phyloP scores from a whole-genome alignment of 2,329 filamentous ascomycete genomes.

The Cladosporium sp. region DNA sequence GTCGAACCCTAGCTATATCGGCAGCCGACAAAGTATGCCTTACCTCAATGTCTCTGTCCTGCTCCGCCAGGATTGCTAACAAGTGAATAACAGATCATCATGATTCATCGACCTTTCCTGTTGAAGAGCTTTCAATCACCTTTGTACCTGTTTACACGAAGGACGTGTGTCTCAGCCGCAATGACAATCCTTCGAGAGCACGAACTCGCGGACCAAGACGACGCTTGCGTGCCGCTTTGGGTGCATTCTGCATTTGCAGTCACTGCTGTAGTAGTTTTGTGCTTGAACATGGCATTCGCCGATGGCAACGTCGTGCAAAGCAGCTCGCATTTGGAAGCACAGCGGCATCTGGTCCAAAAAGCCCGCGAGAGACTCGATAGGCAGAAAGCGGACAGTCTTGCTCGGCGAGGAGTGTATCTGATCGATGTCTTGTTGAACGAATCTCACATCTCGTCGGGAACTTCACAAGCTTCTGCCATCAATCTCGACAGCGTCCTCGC shows the following conservation, averaged over 20 bases:
- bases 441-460: background rate
- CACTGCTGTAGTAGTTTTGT: background rate
- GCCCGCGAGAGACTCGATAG: background rate
- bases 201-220: background rate
- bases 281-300: background rate
- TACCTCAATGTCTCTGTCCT: background rate
- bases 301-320: background rate
- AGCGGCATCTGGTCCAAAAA: background rate
- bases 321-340: background rate
- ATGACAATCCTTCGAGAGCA: slow-evolving; percentile 19
- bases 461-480: background rate
- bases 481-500: background rate
- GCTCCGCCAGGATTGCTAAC: background rate
- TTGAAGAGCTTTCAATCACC: slow-evolving; percentile 21
- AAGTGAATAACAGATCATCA: slow-evolving; percentile 17
- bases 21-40: background rate
- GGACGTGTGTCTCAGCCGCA: slow-evolving; percentile 21
- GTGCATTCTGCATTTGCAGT: background rate
- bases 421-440: background rate
- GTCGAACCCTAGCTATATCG: background rate
- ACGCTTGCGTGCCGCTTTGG: background rate
- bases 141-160: slow-evolving; percentile 18
- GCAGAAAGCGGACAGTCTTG: background rate
- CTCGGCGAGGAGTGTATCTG: background rate
- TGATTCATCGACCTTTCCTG: slow-evolving; percentile 22